Evolutionary conservation across 2,329 filamentous ascomycete species (phyloP).

Genomic region (Botryotinia convoluta): DNA sequence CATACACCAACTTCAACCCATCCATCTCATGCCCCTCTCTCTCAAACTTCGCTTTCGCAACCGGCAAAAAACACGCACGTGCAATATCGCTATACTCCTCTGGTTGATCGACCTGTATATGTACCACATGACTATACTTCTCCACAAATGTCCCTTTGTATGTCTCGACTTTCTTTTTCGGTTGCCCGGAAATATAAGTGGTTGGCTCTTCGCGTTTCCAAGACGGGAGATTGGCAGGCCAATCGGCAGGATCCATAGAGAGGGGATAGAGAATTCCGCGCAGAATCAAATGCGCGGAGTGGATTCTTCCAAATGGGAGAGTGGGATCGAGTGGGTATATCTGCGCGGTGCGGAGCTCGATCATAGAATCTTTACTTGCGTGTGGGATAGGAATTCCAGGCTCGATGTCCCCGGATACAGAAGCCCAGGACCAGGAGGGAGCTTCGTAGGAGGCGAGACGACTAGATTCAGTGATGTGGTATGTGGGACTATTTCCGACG

Average conservation of each 20-base stretch:
- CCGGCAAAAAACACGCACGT: not conserved
- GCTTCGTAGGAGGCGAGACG: not conserved
- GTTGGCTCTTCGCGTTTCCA: not conserved
- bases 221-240: not conserved
- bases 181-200: not conserved
- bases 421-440: not conserved
- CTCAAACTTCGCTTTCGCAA: not conserved
- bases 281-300: not conserved
- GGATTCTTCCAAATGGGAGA: not conserved
- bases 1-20: not conserved
- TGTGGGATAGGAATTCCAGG: not conserved
- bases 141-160: not conserved
- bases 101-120: not conserved
- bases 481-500: not conserved
- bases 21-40: not conserved
- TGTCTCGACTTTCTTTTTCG: not conserved
- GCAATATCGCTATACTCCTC: not conserved
- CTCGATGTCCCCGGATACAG: not conserved
- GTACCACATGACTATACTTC: not conserved
- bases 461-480: not conserved
- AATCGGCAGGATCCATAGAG: not conserved
- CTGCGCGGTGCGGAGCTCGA: not conserved
- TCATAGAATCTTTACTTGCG: not conserved
- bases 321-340: not conserved
- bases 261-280: not conserved